These are phyloP conservation scores for Anthracocystis walkeri DNA, from an alignment of 1,284 basidiomycete species.

Conservation along the genomic window DNA sequence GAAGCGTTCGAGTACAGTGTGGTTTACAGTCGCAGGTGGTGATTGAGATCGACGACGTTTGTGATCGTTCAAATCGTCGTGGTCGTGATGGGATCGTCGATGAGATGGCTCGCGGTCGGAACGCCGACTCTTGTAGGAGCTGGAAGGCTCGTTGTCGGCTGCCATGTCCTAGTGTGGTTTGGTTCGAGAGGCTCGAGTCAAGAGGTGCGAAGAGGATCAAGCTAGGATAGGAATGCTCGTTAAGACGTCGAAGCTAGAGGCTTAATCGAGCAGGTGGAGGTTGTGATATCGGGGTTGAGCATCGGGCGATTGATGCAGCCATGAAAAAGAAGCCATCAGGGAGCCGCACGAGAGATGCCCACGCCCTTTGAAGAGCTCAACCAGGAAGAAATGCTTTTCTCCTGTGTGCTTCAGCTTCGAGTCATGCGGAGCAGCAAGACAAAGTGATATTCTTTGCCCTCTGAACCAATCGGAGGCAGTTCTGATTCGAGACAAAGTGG, in stretches of 20 bases:
- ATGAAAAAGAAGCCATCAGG: too few species aligned
- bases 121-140: neutral
- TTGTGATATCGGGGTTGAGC: too few species aligned
- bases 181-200: neutral
- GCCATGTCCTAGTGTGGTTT: neutral
- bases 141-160: neutral
- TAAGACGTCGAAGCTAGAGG: too few species aligned
- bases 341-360: too few species aligned
- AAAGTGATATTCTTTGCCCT: neutral
- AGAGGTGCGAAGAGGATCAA: too few species aligned
- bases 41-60: constrained; percentile 1
- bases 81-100: neutral
- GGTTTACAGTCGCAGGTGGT: neutral
- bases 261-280: too few species aligned
- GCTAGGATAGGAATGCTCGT: too few species aligned
- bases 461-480: neutral
- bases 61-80: neutral
- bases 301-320: too few species aligned
- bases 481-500: too few species aligned
- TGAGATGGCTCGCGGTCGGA: neutral
- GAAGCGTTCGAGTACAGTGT: neutral
- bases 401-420: neutral
- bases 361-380: too few species aligned
- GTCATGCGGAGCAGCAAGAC: neutral
- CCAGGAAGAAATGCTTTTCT: constrained; percentile 2